Conservation (phyloP, 306 rosid genomes). For the Oxytropis ochrocephala region DNA sequence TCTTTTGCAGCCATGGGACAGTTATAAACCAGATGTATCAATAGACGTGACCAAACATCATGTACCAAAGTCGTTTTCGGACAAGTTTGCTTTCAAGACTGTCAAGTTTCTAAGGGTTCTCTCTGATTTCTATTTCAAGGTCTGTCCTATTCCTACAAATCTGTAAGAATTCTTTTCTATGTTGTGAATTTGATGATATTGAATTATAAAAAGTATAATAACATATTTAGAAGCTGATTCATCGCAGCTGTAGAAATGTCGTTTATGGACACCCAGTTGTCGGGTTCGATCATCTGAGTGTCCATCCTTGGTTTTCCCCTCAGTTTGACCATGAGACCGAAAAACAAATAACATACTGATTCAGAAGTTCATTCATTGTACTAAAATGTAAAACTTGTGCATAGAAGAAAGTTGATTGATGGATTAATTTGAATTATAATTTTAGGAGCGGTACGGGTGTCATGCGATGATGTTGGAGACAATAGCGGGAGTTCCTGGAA, state of each 20-base stretch:
- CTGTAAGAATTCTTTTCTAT: too few relatives aligned
- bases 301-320: too few relatives aligned
- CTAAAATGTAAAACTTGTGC: neutral
- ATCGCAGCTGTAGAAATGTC: too few relatives aligned
- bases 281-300: too few relatives aligned
- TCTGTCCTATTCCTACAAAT: conserved; percentile 2
- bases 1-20: conserved; percentile 68
- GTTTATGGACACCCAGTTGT: too few relatives aligned
- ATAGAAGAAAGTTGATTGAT: neutral
- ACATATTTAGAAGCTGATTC: too few relatives aligned
- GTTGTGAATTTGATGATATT: too few relatives aligned
- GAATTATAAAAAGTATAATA: too few relatives aligned
- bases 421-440: neutral
- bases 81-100: conserved; percentile 52
- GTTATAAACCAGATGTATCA: conserved; percentile 53
- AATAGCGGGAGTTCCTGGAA: conserved; percentile 73
- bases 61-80: conserved; percentile 46
- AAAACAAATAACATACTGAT: too few relatives aligned
- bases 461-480: conserved; percentile 90
- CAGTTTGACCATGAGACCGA: too few relatives aligned
- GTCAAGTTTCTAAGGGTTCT: conserved; percentile 67
- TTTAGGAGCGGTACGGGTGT: conserved; percentile 72
- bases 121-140: conserved; percentile 73
- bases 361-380: too few relatives aligned
- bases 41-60: conserved; percentile 79